Evolutionary conservation across 2,329 filamentous ascomycete genomes (phyloP), one percentile per base, ranked within the genome.

Genomic region (Pseudocercospora crystallina): DNA sequence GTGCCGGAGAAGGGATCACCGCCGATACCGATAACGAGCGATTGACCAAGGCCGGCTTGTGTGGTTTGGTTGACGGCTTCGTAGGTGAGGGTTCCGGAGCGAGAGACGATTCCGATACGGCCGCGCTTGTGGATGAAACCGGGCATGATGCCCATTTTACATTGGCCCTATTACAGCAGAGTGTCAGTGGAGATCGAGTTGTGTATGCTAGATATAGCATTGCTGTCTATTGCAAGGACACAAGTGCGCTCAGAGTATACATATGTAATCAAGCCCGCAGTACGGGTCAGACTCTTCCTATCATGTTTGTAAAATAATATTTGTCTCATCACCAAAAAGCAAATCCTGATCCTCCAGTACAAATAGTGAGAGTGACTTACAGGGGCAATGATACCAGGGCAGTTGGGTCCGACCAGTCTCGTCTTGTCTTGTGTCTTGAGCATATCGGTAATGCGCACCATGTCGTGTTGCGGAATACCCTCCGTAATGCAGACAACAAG

Each of bases 61-160:
- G 94, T 97, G 69, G 94, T 99, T 80, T 99, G 94, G 83, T 97
- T 97, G 77, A 99, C 94, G 70, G 94, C 94, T 80, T 99, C 94
- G 80, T 99, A 99, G 70, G 94, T 99, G 60, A 99, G 85, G 64
- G 94, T 99, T 69, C 94, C 94, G 69, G 94, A 97, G 67, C 94
- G 89, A 66, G 91, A 96, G 75, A 99, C 94, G 74, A 99, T 97
- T 70, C 94, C 94, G 71, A 99, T 91, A 73, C 94, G 91, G 67
- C 94, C 94, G 75, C 91, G 90, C 84, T 97, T 97, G 85, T 99
- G 94, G 79, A 99, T 97, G 82, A 97, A 96, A 68, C 94, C 94
- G 61, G 94, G 90, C 94, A 99, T 97, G 79, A 99, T 99, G 71
- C 94, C 94, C 70, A 99, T 97, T 81, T 99, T 99, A 85, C 94